Evolutionary conservation across 768 basidiomycete genomes (phyloP), one percentile per base, ranked within the genome.

Genomic region (Piloderma croceum): DNA sequence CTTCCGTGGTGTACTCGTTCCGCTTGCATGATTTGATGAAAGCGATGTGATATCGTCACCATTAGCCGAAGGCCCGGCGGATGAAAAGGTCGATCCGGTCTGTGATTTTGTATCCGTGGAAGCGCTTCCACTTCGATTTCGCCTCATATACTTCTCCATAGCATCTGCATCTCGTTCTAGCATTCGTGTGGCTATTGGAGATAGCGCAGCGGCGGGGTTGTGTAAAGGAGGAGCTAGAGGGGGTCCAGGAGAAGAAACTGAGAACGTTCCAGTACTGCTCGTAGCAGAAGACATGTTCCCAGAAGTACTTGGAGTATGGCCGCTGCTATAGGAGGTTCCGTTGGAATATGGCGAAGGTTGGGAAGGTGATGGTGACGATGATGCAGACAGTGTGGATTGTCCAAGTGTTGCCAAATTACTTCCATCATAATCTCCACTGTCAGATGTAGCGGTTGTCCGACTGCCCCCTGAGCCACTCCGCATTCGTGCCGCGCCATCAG

Each of bases 161-260:
- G 89, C 90, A 56, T 83, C 84, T 15, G 88, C 88, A 56, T 91
- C 89, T 42, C 79, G 73, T 62, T 89, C 83, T 49, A 81, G 77
- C 71, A 91, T 81, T 24, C 87, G 83, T 50, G 68, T 82, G 21
- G 81, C 84, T 42, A 91, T 75, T 3, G 87, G 89, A 3, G 89
- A 85, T 39, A 90, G 58, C 18, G 77, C 77, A 31, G 73, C 71
- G 15, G 65, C 57, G 19, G 67, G 49, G 52, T 59, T 62, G 5
- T 64, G 64, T 38, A 60, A 57, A 40, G 61, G 48, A 27, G 67
- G 51, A 5, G 68, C 51, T 33, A 67, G 63, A 17, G 65, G 44
- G 20, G 44, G 63, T 29, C 52, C 56, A 4, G 69, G 65, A 6
- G 69, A 69, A 22, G 63, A 48, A 12, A 57, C 41, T 18, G 64